Evolutionary conservation across 2,329 filamentous ascomycete genomes (phyloP).

Genomic region (Penicillium sp.): DNA sequence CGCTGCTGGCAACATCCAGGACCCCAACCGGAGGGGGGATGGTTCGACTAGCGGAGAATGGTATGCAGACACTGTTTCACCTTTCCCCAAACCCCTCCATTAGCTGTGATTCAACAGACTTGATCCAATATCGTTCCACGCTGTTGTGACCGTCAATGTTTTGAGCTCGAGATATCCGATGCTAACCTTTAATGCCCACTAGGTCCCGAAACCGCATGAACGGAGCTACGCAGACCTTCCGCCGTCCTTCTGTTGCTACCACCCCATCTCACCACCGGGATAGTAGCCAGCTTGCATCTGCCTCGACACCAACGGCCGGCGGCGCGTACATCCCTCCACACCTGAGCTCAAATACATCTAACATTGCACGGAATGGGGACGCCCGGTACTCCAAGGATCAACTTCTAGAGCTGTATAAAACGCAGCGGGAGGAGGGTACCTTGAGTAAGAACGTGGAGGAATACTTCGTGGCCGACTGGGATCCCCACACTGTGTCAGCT

Average conservation of each 20-base stretch:
- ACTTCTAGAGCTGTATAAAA: conserved; percentile 69
- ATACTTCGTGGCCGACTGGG: conserved; percentile 75
- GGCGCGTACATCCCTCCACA: conserved; percentile 62
- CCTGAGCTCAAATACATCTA: conserved; percentile 50
- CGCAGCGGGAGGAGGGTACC: conserved; percentile 52
- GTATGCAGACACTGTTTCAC: conserved; percentile 49
- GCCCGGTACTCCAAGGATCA: conserved; percentile 75
- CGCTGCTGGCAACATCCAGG: conserved; percentile 68
- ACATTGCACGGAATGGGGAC: conserved; percentile 52
- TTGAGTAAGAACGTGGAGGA: conserved; percentile 61
- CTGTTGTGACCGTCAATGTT: conserved; percentile 4
- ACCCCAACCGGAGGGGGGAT: conserved; percentile 60
- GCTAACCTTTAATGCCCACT: conserved; percentile 15
- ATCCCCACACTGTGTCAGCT: conserved; percentile 69
- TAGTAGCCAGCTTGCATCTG: conserved; percentile 39
- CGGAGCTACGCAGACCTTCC: conserved; percentile 66
- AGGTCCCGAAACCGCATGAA: conserved; percentile 63
- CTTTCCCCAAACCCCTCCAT: background rate
- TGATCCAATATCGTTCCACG: background rate
- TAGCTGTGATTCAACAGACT: background rate
- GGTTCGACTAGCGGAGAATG: conserved; percentile 63
- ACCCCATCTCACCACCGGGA: conserved; percentile 50
- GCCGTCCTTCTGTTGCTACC: conserved; percentile 60
- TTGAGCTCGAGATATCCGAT: conserved; percentile 10
- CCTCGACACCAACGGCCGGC: conserved; percentile 39